phyloP scores from a whole-genome alignment of 805 yeast species.

The Candida dendrica region DNA sequence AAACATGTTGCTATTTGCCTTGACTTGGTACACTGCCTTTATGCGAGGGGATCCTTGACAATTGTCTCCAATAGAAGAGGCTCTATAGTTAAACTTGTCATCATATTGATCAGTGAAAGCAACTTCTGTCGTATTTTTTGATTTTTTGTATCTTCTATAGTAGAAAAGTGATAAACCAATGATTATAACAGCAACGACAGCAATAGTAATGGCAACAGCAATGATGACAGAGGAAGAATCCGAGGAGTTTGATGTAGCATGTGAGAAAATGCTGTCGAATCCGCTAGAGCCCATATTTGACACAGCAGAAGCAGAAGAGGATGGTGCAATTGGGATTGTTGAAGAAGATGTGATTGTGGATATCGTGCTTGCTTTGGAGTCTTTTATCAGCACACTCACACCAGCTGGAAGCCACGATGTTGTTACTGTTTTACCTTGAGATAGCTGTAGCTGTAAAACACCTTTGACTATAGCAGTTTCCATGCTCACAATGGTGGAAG shows the following conservation, averaged over 20 bases:
- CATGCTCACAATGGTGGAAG: neutral
- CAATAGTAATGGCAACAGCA: slow-evolving; percentile 20
- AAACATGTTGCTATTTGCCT: slow-evolving; percentile 1
- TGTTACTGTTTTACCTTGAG: neutral
- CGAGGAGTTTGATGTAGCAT: slow-evolving; percentile 15
- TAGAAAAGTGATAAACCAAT: slow-evolving; percentile 8
- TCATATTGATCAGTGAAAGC: slow-evolving; percentile 13
- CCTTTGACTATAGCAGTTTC: neutral
- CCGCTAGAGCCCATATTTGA: neutral
- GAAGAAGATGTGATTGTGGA: neutral
- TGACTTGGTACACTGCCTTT: slow-evolving; percentile 10
- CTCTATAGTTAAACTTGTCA: slow-evolving; percentile 17
- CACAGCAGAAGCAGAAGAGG: neutral
- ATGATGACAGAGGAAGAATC: slow-evolving; percentile 17
- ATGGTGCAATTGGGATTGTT: neutral
- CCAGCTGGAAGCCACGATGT: neutral
- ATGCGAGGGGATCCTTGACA: slow-evolving; percentile 6
- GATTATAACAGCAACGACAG: slow-evolving; percentile 11
- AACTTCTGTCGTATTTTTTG: slow-evolving; percentile 1
- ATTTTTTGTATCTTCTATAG: slow-evolving; percentile 8
- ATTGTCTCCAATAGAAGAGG: slow-evolving; percentile 5
- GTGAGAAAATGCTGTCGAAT: neutral
- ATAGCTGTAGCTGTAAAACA: neutral
- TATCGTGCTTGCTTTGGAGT: neutral
- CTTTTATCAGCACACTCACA: neutral